Conservation (phyloP, 1,284 basidiomycete genomes). For the Heliocybe sulcata region DNA sequence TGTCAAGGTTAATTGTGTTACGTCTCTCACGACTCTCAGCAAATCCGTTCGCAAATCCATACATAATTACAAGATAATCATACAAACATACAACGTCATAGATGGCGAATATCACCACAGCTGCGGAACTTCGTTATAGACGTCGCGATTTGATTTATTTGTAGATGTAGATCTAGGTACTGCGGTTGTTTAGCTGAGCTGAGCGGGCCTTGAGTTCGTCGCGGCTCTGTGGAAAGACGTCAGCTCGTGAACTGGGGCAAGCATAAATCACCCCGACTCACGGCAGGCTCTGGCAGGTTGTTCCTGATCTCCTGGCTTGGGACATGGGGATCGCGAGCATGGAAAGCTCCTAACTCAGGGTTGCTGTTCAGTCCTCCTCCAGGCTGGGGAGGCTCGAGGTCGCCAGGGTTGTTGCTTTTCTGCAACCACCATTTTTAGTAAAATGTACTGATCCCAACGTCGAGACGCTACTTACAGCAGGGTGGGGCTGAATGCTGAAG, state of each 20-base stretch:
- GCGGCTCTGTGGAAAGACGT: not conserved
- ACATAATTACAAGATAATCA: too few species aligned
- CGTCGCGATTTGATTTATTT: too few species aligned
- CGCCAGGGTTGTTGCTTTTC: conserved; percentile 45
- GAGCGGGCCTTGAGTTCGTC: conserved; percentile 2
- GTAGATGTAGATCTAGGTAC: too few species aligned
- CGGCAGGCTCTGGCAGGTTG: conserved; percentile 5
- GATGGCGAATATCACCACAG: too few species aligned
- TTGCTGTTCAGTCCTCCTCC: conserved; percentile 30
- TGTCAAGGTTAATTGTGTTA: too few species aligned
- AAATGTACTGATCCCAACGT: not conserved
- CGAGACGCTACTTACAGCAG: conserved; percentile 30
- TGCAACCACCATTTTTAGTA: conserved; percentile 11
- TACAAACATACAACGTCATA: too few species aligned
- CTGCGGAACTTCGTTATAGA: too few species aligned
- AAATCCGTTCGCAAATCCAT: too few species aligned
- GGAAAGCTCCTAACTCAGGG: conserved; percentile 26
- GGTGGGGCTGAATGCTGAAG: conserved; percentile 43
- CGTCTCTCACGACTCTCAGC: too few species aligned
- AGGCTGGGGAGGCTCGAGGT: conserved; percentile 31
- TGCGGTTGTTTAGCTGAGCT: conserved; percentile 3
- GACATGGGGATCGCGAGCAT: conserved; percentile 35
- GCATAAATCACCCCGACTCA: not conserved
- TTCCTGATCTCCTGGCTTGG: conserved; percentile 17
- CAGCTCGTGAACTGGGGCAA: not conserved